phyloP scores from a whole-genome alignment of 2,329 filamentous ascomycete genomes.

The Alternaria sp. region DNA sequence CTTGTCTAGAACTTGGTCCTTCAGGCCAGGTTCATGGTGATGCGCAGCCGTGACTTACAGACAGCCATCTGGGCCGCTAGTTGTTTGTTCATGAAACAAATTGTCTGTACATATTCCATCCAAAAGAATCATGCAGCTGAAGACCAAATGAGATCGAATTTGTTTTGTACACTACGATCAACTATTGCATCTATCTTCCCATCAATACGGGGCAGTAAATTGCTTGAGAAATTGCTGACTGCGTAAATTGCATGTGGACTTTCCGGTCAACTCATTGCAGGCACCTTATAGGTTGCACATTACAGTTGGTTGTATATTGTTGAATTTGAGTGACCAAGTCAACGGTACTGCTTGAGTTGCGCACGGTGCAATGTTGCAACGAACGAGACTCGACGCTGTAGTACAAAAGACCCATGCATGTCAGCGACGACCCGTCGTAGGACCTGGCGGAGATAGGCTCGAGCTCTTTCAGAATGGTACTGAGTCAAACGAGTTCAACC shows the following conservation, averaged over 20 bases:
- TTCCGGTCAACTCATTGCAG: conserved; percentile 8
- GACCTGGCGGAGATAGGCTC: conserved; percentile 7
- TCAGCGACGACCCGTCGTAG: conserved; percentile 7
- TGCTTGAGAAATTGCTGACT: conserved; percentile 13
- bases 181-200: conserved; percentile 7
- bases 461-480: conserved; percentile 2
- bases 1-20: background rate
- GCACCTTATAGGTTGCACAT: background rate
- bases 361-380: conserved; percentile 20
- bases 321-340: background rate
- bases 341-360: conserved; percentile 12
- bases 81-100: background rate
- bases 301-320: conserved; percentile 14
- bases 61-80: background rate
- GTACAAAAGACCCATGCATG: conserved; percentile 1
- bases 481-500: conserved; percentile 10
- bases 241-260: conserved; percentile 8
- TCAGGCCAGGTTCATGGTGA: background rate
- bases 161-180: conserved; percentile 5
- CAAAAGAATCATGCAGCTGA: conserved; percentile 13
- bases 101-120: background rate
- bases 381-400: background rate
- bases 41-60: background rate
- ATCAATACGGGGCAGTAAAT: conserved; percentile 4
- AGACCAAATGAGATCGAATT: background rate